A percentile compares a stretch with the other conserved stretches of the same genome.
Conservation (phyloP, 2,329 filamentous ascomycete genomes). For the Cercospora brassicicola region DNA sequence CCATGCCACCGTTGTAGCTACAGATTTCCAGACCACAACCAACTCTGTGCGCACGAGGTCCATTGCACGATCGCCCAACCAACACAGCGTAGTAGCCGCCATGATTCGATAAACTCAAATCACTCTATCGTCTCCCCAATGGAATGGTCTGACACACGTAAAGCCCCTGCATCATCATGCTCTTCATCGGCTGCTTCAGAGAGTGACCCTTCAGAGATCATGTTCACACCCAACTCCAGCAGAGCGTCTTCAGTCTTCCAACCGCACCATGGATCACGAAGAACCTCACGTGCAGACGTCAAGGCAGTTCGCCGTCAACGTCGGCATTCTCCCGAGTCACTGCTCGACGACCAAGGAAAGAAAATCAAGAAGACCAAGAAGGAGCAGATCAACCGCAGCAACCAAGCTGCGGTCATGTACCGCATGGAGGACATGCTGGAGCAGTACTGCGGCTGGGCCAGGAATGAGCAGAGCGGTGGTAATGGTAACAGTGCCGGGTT, state of each 20-base stretch:
- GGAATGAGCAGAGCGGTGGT: constrained; percentile 24
- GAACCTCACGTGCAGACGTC: constrained; percentile 4
- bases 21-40: background rate
- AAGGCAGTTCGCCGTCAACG: background rate
- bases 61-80: background rate
- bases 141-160: background rate
- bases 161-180: constrained; percentile 8
- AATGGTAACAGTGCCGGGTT: constrained; percentile 28
- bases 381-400: constrained; percentile 21
- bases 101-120: constrained; percentile 9
- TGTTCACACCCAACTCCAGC: constrained; percentile 20
- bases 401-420: constrained; percentile 19
- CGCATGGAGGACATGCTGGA: constrained; percentile 19
- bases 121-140: background rate
- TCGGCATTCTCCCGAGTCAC: background rate
- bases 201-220: constrained; percentile 16
- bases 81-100: background rate
- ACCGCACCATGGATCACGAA: background rate
- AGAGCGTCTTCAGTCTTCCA: constrained; percentile 14
- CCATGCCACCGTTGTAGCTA: background rate
- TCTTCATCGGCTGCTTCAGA: constrained; percentile 13
- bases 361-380: constrained; percentile 26
- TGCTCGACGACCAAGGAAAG: background rate
- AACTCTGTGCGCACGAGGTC: background rate
- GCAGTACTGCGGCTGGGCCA: constrained; percentile 17